Evolutionary conservation across 495 filamentous ascomycete species (phyloP), one percentile per base, ranked within the genome.

Genomic region (Tetracladium marchalianum): DNA sequence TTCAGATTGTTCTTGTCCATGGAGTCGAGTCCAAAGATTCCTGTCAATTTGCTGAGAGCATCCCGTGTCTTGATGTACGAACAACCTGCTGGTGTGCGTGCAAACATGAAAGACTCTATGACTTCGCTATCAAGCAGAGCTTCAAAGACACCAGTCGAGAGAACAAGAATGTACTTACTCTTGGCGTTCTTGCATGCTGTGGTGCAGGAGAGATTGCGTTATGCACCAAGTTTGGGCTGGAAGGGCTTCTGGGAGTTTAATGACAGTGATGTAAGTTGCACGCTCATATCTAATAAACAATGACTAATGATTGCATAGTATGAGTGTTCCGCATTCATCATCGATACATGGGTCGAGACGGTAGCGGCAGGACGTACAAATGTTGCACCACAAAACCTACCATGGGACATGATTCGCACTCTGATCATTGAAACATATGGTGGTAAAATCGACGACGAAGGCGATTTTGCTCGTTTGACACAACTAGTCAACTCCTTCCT

Each of bases 171-270:
- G 34, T 96, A 99, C 53, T 71, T 99, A 36, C 67, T 97, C 42
- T 77, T 99, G 16, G 90, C 85, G 5, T 97, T 97, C 76, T 61
- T 97, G 49, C 92, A 99, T 57, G 92, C 93, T 11, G 90, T 99
- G 11, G 77, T 99, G 27, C 92, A 99, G 64, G 92, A 99, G 62
- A 72, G 92, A 55, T 72, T 99, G 51, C 85, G 92, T 47, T 99
- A 99, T 58, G 90, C 89, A 15, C 93, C 92, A 1, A 92, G 76
- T 42, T 74, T 99, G 45, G 92, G 92, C 43, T 97, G 93, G 92
- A 95, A 95, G 70, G 87, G 87, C 46, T 95, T 95, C 75, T 99
- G 92, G 92, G 92, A 99, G 68, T 99, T 99, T 62, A 99, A 99
- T 60, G 92, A 99, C 63, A 94, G 90, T 54, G 92, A 98, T 66